These are phyloP conservation scores for Adiantum capillusveneris DNA, from an alignment of 75 land plant genomes.

Conservation along the genomic window DNA sequence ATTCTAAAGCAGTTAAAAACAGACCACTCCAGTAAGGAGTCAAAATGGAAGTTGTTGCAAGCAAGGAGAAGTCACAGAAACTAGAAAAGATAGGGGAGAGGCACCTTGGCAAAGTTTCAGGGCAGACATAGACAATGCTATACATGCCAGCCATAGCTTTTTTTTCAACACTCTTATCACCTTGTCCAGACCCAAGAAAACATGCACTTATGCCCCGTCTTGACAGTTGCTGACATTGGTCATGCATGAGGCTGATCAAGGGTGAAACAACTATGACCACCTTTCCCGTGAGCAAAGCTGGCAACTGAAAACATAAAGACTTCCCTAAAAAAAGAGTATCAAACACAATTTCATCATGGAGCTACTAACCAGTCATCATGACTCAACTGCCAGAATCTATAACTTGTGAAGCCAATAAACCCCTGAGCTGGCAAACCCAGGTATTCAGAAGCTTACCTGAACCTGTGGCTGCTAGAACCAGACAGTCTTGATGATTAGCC, in stretches of 20 bases:
- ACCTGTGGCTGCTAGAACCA: constrained; percentile 89
- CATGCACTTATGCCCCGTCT: constrained; percentile 75
- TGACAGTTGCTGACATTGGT: constrained; percentile 79
- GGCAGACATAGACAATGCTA: constrained; percentile 71
- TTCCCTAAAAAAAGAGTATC: constrained; percentile 38
- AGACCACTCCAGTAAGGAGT: no score
- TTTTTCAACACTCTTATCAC: constrained; percentile 55
- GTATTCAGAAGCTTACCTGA: constrained; percentile 41
- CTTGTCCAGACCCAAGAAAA: constrained; percentile 86
- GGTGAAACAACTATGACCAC: constrained; percentile 87
- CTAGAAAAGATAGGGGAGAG: not conserved
- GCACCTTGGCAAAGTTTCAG: constrained; percentile 75
- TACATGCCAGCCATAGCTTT: constrained; percentile 78
- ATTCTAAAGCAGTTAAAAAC: no score
- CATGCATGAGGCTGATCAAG: constrained; percentile 87
- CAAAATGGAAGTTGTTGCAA: no score
- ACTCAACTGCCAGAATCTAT: not conserved
- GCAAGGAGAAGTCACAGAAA: not conserved
- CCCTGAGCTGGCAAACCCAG: no score
- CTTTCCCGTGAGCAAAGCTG: constrained; percentile 66
- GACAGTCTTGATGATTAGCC: constrained; percentile 57
- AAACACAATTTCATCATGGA: not conserved
- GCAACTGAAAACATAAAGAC: constrained; percentile 73
- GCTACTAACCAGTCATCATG: not conserved
- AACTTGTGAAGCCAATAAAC: not conserved